Percentiles rank a stretch among this genome's conserved stretches.
Conservation (phyloP, 164 flowering plant species). For the Taxillus chinensis region DNA sequence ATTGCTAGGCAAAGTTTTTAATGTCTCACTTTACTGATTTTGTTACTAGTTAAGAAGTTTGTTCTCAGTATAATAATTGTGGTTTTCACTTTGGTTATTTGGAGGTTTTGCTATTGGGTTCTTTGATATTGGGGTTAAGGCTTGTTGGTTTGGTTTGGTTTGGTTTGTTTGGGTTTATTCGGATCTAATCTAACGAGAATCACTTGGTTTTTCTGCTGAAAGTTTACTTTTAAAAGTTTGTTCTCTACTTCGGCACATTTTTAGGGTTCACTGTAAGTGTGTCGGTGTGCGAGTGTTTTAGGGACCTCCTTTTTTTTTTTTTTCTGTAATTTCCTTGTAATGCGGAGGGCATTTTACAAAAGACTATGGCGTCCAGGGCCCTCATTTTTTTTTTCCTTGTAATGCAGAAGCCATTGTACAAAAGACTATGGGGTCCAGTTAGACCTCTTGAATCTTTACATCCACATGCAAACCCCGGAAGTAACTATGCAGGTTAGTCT, state of each 20-base stretch:
- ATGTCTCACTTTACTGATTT: background rate
- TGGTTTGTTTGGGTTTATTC: too few species aligned
- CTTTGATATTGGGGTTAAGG: too few species aligned
- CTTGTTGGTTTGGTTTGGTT: too few species aligned
- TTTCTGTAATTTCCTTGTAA: background rate
- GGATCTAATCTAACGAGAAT: too few species aligned
- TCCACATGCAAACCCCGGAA: constrained; percentile 74
- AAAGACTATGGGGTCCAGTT: constrained; percentile 85
- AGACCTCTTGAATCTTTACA: constrained; percentile 48
- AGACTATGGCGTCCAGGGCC: background rate
- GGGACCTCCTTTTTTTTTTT: background rate
- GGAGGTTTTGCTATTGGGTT: too few species aligned
- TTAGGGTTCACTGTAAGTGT: background rate
- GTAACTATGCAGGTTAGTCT: constrained; percentile 57
- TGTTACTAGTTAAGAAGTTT: background rate
- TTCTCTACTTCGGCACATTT: too few species aligned
- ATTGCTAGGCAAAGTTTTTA: too few species aligned
- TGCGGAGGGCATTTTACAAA: too few species aligned
- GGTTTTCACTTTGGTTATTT: too few species aligned
- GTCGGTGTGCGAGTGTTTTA: background rate
- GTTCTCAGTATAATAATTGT: too few species aligned
- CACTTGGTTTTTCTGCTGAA: too few species aligned
- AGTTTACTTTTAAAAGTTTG: too few species aligned
- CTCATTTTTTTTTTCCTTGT: constrained; percentile 8
- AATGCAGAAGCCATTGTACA: constrained; percentile 49